These are phyloP conservation scores for Lonicera japonica DNA, from an alignment of 129 eudicot genomes.

Conservation along the genomic window DNA sequence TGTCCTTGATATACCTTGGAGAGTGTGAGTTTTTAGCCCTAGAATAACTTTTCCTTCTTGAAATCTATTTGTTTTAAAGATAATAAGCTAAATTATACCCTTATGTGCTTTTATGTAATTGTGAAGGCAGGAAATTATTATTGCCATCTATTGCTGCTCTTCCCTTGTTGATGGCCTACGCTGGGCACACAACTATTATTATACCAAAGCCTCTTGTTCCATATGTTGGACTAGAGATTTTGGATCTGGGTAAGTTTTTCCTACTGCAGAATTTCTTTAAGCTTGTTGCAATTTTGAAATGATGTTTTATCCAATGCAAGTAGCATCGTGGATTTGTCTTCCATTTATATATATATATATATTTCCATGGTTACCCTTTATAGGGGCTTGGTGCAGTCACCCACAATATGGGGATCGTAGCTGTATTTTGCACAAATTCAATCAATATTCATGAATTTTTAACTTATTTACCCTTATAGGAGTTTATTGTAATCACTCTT, in stretches of 20 bases:
- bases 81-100: conserved; percentile 3
- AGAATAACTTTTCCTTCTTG: not conserved
- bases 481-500: too few species aligned
- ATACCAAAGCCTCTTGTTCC: conserved; percentile 93
- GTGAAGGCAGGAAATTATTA: conserved; percentile 72
- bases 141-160: conserved; percentile 95
- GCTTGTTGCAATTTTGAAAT: not conserved
- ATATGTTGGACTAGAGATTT: conserved; percentile 64
- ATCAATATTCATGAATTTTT: conserved; percentile 35
- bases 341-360: too few species aligned
- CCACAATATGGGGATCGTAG: conserved; percentile 95
- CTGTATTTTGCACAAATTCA: conserved; percentile 92
- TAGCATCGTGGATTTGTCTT: too few species aligned
- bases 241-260: conserved; percentile 64
- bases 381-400: too few species aligned
- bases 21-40: conserved; percentile 73
- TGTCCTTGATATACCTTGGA: conserved; percentile 96
- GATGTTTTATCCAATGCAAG: not conserved
- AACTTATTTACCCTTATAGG: not conserved
- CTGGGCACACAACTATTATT: conserved; percentile 90
- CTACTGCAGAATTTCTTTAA: not conserved
- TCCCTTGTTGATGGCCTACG: conserved; percentile 97
- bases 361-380: too few species aligned
- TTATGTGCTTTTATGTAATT: conserved; percentile 7
- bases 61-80: conserved; percentile 12